Evolutionary conservation across 2,329 filamentous ascomycete species (phyloP), one percentile per base, ranked within the genome.

Genomic region (Cordyceps fumosorosea): DNA sequence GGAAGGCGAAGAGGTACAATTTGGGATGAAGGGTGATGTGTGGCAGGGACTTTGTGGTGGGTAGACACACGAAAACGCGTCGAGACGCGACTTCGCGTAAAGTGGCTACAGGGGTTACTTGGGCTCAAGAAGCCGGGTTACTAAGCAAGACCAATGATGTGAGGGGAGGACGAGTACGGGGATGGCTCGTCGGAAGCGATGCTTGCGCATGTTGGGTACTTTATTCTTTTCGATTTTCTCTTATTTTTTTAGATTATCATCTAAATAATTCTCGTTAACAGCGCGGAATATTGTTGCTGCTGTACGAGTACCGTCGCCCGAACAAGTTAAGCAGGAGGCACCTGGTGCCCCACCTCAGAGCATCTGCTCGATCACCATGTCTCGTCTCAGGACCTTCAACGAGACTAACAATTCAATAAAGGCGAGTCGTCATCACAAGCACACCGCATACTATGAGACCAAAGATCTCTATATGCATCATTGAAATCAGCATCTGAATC

Each of bases 81-180:
- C n/a, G 5, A 34, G 42, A 62, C 66, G 66, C 65, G 66, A 62
- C 54, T 24, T 32, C 67, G 67, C 66, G 67, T 68, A 66, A 67
- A 68, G 67, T 68, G 65, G 64, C 67, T 64, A 48, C 18, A 5
- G n/a, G 47, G 45, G 29, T 32, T 8, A 11, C 29, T 24, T 32
- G 26, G 32, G 29, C 18, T 5, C 26, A 7, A 22, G 16, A 7
- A 10, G 44, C 11, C 16, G 29, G 58, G 50, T 61, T 47, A 61
- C 51, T 61, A 47, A 61, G 59, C 59, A 61, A 22, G 34, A 29
- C 29, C 57, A 47, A 59, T 37, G 16, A 18, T 20, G 42, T 3
- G 7, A 44, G 16, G 16, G 16, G n/a, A 44, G 40, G 16, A n/a
- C 40, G 16, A 44, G 42, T n/a, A 44, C 16, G 6, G 6, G 16